Evolutionary conservation across 2,329 filamentous ascomycete genomes (phyloP).

Genomic region (Alternaria burnsii): DNA sequence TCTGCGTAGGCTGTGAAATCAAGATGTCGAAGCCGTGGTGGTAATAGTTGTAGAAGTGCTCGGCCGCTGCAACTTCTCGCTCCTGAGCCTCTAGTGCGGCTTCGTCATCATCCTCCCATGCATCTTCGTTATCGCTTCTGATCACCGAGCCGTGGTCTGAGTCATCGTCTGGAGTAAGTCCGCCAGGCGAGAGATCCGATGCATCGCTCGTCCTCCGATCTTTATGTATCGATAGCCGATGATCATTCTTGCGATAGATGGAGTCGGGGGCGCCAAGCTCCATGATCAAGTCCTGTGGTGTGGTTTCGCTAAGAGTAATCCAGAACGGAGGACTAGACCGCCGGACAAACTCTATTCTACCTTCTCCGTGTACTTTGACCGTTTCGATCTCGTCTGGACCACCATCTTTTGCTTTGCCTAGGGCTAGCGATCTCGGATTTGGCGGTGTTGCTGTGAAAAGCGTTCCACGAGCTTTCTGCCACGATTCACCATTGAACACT

Average conservation of each 20-base stretch:
- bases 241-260: conserved; percentile 90
- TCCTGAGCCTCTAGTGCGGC: conserved; percentile 67
- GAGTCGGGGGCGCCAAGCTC: conserved; percentile 93
- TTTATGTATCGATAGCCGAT: conserved; percentile 83
- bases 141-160: conserved; percentile 47
- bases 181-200: conserved; percentile 43
- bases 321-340: conserved; percentile 72
- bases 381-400: conserved; percentile 90
- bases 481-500: conserved; percentile 88
- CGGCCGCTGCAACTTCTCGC: conserved; percentile 67
- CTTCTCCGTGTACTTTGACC: conserved; percentile 79
- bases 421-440: conserved; percentile 74
- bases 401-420: conserved; percentile 74
- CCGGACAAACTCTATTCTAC: conserved; percentile 78
- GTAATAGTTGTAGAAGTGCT: conserved; percentile 96
- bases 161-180: conserved; percentile 44
- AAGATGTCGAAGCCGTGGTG: conserved; percentile 93
- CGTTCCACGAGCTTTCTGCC: conserved; percentile 79
- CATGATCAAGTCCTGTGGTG: conserved; percentile 87
- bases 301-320: conserved; percentile 84
- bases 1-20: conserved; percentile 75
- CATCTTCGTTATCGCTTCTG: conserved; percentile 53
- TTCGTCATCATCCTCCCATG: conserved; percentile 56
- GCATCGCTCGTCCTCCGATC: conserved; percentile 49
- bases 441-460: conserved; percentile 80